Base-by-base conservation (phyloP, 2,329 filamentous ascomycete species). In the Penicillium glabrum region DNA sequence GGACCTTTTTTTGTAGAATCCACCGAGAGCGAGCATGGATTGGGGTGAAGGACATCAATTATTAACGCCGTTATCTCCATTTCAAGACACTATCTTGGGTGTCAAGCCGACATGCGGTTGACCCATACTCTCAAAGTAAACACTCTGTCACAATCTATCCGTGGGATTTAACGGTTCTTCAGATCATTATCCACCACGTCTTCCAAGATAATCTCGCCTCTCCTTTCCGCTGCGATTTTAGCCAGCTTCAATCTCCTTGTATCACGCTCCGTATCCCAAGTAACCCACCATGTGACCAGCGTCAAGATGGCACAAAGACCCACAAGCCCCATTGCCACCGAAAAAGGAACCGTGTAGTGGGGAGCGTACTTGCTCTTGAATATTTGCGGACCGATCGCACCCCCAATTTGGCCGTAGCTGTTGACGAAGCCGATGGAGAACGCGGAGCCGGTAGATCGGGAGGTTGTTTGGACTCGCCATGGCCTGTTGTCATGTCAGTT, bases 351-450 rank as follows among this genome's bases (percentile, higher is more conserved):
- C 27, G 69, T 73, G 60, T 82, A 82, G n/a, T 72, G 71, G 1
- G 78, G 79, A 8, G 78, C 78, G 51, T 78, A 82, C 37, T 70
- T 70, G 31, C 70, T 73, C 39, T 71, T 67, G 60, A 82, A 82
- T 23, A 81, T 74, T 62, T 82, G 79, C 10, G 79, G 75, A 0
- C 78, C 79, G 11, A 81, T 72, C 1, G 78, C 78, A 16, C 77
- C 79, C 4, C 79, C 80, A 19, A 82, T 79, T 58, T 82, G 79
- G 0, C 79, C 79, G 60, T 81, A 80, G 54, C 75, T 79, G 59
- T 81, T 81, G 50, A 80, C 78, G 52, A 82, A 82, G 1, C 75
- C 79, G 53, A 82, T 80, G 2, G 77, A 74, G 62, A 82, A 82
- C 1, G 80, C 80, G 0, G 80, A 80, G 0, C 79, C 80, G 0